Evolutionary conservation across 106 monocot species (phyloP), one percentile per base, ranked within the genome.

Genomic region (Dactylorhiza incarnata): DNA sequence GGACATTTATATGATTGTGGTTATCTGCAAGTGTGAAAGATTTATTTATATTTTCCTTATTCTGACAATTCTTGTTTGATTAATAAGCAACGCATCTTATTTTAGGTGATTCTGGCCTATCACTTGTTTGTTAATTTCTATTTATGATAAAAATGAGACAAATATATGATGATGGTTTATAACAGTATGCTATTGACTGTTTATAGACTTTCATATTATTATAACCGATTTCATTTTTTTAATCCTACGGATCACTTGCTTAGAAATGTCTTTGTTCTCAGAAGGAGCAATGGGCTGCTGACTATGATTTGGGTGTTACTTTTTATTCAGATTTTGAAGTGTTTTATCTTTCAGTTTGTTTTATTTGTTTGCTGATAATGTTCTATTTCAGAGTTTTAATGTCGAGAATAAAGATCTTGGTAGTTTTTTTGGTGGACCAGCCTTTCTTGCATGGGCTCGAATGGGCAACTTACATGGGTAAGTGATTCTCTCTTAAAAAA

Each of bases 381-480:
- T 74, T 73, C 47, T 77, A 50, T 80, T 49, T 47, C 83, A 95
- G 95, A 84, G 67, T 52, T 94, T 88, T 73, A 87, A 86, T 79
- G 80, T 97, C 45, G 89, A 73, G 49, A 75, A 70, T 61, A 73
- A 84, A 88, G 86, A 86, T 71, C 81, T 97, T 49, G 75, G 75
- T 78, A 67, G 82, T 17, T 97, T 97, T 86, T 97, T 94, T 63
- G 97, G 97, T 49, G 97, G 94, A 56, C 94, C 97, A 70, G 93
- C 97, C 43, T 97, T 97, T 74, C 97, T 97, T 83, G 91, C 91
- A 25, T 97, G 97, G 97, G 94, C 97, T 68, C 89, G 97, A 47
- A 97, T 97, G 94, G 94, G 93, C 5, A 97, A 97, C 73, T 79
- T 97, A 65, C 97, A 97, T 81, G 94, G 89, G 94, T 94, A 89